phyloP scores from a whole-genome alignment of 768 basidiomycete genomes.

The Botryobasidium botryosum region DNA sequence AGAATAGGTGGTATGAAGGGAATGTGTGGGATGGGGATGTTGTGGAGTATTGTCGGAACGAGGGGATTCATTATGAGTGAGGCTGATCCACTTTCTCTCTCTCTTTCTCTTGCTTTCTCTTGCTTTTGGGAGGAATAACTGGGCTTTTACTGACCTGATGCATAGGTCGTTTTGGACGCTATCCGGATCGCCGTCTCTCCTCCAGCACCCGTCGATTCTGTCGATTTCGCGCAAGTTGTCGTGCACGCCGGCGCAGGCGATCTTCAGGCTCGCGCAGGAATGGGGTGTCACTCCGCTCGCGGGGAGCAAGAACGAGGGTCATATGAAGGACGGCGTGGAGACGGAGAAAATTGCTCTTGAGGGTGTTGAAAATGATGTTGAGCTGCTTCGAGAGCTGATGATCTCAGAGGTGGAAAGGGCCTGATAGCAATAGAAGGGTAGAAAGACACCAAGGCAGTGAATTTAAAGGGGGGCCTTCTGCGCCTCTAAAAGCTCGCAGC shows the following conservation, averaged over 20 bases:
- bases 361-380: no score
- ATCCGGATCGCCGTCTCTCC: slow-evolving; percentile 50
- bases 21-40: slow-evolving; percentile 61
- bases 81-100: slow-evolving; percentile 6
- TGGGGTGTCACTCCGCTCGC: slow-evolving; percentile 55
- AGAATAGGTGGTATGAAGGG: slow-evolving; percentile 73
- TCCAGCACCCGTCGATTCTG: slow-evolving; percentile 31
- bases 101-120: background rate
- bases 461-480: no score
- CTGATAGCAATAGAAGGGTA: no score
- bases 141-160: slow-evolving; percentile 2
- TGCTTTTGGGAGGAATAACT: background rate
- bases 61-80: slow-evolving; percentile 60
- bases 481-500: no score
- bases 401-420: no score
- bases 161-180: slow-evolving; percentile 84
- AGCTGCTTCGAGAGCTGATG: no score
- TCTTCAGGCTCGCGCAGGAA: slow-evolving; percentile 52
- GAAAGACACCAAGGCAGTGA: no score
- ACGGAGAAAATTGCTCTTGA: slow-evolving; percentile 25
- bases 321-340: slow-evolving; percentile 50
- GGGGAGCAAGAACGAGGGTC: slow-evolving; percentile 49
- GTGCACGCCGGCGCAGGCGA: slow-evolving; percentile 44
- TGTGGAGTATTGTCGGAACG: slow-evolving; percentile 41
- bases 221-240: slow-evolving; percentile 29